These are phyloP conservation scores for Eimeria praecox DNA, from an alignment of 169 alveolate species.

Conservation along the genomic window DNA sequence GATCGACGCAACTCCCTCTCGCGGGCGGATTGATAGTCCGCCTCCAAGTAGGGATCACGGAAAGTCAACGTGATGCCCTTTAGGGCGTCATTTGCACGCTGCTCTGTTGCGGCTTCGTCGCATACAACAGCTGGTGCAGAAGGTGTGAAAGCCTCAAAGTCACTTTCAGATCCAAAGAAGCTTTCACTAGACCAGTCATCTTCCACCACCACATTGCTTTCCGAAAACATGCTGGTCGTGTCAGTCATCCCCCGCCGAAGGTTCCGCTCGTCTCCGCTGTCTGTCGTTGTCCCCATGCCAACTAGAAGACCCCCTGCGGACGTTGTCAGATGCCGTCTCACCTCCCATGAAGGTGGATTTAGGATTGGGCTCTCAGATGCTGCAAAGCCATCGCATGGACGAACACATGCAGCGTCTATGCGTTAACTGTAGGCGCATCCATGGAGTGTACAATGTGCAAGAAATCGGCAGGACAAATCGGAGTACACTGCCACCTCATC, in stretches of 20 bases:
- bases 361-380: slow-evolving; percentile 58
- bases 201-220: slow-evolving; percentile 40
- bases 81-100: slow-evolving; percentile 53
- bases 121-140: slow-evolving; percentile 59
- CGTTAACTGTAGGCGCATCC: not conserved
- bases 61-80: slow-evolving; percentile 58
- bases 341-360: slow-evolving; percentile 37
- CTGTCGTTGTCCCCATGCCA: slow-evolving; percentile 19
- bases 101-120: slow-evolving; percentile 63
- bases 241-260: slow-evolving; percentile 47
- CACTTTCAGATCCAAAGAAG: slow-evolving; percentile 46
- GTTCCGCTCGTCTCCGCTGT: slow-evolving; percentile 57
- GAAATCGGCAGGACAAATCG: not conserved
- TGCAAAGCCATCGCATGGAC: not conserved
- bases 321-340: slow-evolving; percentile 10
- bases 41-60: slow-evolving; percentile 71
- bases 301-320: slow-evolving; percentile 18
- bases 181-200: slow-evolving; percentile 67
- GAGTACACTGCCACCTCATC: not conserved
- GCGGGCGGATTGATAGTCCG: slow-evolving; percentile 63
- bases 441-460: not conserved
- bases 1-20: slow-evolving; percentile 64
- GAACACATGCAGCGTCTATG: not conserved
- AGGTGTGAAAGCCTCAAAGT: slow-evolving; percentile 18
- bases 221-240: slow-evolving; percentile 45